Base-by-base conservation (phyloP, 2,329 filamentous ascomycete genomes). In the Aspergillus fijiensis region DNA sequence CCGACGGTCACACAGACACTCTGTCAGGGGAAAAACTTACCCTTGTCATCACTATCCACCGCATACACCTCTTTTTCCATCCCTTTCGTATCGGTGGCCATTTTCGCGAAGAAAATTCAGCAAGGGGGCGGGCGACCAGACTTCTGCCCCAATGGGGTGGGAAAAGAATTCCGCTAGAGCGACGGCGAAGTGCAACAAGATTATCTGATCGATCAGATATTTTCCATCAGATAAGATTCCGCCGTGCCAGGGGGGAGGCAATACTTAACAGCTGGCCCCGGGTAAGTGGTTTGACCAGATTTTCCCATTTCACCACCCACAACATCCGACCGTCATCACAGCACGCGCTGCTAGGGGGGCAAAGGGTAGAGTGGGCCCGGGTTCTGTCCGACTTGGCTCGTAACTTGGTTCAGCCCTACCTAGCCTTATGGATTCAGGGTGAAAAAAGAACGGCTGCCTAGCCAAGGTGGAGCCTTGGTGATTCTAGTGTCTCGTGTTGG, bases 161-260 rank as follows among this genome's bases (percentile, higher is more conserved):
- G 31, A 16, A 21, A 27, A 19, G 29, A 35, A 4, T 35, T 12
- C 33, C 33, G 51, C 19, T 5, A 25, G 6, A 19, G 12, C 16
- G 25, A 57, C 27, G 48, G 21, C 5, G 14, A 19, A 27, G 57
- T 21, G 39, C 33, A 12, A 6, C 33, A 35, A 48, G 31, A 47
- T 55, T 48, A 50, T 51, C 48, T 52, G 62, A 68, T 67, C 64
- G 62, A 68, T 67, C 64, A 64, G 66, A 68, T 67, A 66, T 63
- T 54, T 57, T 23, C 48, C 57, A 68, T 67, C 66, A 67, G 67
- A 67, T 69, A 67, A 64, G 61, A 67, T 66, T 29, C 11, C 23
- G 35, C 19, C 39, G 14, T 9, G n/a, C 27, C 19, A 48, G 11
- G 25, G 27, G 52, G 42, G 12, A 29, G 42, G 52, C 19, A 42